Conservation (phyloP, 768 basidiomycete genomes). For the Calocera viscosa region DNA sequence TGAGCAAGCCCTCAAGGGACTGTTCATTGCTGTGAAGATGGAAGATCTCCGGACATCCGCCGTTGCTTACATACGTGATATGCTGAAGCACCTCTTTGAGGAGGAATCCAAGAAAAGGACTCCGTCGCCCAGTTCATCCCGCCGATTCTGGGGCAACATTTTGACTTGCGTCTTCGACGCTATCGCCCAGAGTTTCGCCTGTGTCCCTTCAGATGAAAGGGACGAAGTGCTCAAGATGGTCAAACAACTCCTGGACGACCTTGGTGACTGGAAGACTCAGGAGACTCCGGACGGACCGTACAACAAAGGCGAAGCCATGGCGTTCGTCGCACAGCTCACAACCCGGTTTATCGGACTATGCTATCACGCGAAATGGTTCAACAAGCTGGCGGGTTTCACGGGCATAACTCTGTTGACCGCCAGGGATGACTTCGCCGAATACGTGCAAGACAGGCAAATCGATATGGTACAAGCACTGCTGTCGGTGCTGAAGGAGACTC, state of each 20-base stretch:
- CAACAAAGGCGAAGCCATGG: constrained; percentile 2
- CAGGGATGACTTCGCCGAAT: constrained; percentile 58
- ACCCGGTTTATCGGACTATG: constrained; percentile 75
- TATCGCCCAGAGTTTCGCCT: constrained; percentile 11
- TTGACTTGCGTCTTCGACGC: constrained; percentile 22
- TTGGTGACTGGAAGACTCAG: not conserved
- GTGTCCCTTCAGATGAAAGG: not conserved
- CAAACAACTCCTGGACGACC: not conserved
- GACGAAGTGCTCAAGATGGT: not conserved
- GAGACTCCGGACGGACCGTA: not conserved
- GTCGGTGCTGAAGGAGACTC: constrained; percentile 88
- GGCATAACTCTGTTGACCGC: constrained; percentile 72
- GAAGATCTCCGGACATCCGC: constrained; percentile 59
- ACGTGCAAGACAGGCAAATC: constrained; percentile 76
- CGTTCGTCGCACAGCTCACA: constrained; percentile 63
- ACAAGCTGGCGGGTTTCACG: constrained; percentile 77
- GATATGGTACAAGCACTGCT: constrained; percentile 83
- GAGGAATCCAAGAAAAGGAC: constrained; percentile 29
- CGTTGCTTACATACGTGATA: constrained; percentile 51
- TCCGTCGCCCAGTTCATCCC: constrained; percentile 20
- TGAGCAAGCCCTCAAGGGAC: constrained; percentile 52
- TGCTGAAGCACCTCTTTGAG: constrained; percentile 60
- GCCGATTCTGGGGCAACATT: constrained; percentile 16
- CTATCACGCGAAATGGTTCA: constrained; percentile 79
- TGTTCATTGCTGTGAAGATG: constrained; percentile 63